Evolutionary conservation across 1,139 yeast species (phyloP), one percentile per base, ranked within the genome.

Genomic region (Tardiomyces depauwii): DNA sequence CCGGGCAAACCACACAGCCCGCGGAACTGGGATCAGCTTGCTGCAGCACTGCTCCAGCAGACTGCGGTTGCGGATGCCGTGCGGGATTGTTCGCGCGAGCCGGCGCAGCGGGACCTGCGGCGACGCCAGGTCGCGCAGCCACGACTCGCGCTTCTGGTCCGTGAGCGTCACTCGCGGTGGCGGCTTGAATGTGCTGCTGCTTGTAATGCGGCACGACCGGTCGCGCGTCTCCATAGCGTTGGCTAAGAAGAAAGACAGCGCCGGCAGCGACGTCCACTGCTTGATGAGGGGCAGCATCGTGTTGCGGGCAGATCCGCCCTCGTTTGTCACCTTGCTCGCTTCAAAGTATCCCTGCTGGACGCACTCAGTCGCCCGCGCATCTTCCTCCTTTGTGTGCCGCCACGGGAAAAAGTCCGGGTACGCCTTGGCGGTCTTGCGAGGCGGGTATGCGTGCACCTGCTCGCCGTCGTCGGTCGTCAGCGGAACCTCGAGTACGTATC

Each of bases 81-180:
- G 96, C 0, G 98, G 97, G n/a, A 89, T 76, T 33, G 88, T 84
- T 46, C 82, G 74, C 1, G 93, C 76, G 2, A 89, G 73, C 48
- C 76, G 77, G 45, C 75, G 69, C 43, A 89, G 65, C 0, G 95
- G 85, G 0, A 82, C 72, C 16, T 69, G 64, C 0, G 82, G 76
- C 47, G 83, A 74, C 1, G 93, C 85, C 46, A 89, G 68, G 57
- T 87, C 95, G 46, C 74, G 73, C 43, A 89, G 67, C 98, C 98
- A 89, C 1, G 79, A 71, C 52, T 87, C 95, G 51, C 82, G 74
- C 59, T 85, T 84, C 59, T 82, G 82, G 48, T 89, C 94, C 0
- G 96, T 88, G 32, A 89, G 66, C 0, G 96, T 89, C 18, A 89
- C 95, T 51, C 96, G 69, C 11, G 91, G 89, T 0, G 94, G 96